phyloP scores from a whole-genome alignment of 805 yeast genomes.

The Cyberlindnera americana region DNA sequence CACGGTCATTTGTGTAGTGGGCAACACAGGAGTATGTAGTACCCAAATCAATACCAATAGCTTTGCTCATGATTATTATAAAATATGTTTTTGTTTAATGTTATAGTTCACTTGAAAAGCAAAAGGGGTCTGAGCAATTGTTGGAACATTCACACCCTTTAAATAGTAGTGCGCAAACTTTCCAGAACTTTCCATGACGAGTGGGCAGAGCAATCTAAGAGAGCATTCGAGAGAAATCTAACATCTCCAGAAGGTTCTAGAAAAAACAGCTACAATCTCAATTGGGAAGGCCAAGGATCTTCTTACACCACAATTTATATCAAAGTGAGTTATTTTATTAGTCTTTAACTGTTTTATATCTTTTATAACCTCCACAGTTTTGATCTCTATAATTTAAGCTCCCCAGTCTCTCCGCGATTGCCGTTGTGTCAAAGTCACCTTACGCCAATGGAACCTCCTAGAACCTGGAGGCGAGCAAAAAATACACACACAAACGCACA shows the following conservation, averaged over 20 bases:
- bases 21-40: slow-evolving; percentile 98
- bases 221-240: slow-evolving; percentile 5
- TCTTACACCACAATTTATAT: background rate
- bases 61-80: slow-evolving; percentile 41
- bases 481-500: background rate
- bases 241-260: slow-evolving; percentile 4
- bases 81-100: slow-evolving; percentile 1
- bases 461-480: background rate
- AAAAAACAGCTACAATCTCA: background rate
- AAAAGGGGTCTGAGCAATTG: background rate
- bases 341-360: background rate
- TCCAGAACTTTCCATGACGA: slow-evolving; percentile 13
- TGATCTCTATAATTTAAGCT: background rate
- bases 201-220: slow-evolving; percentile 9
- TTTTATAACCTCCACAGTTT: too few relatives aligned
- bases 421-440: slow-evolving; percentile 4
- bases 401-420: slow-evolving; percentile 1
- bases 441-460: background rate
- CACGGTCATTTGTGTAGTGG: slow-evolving; percentile 78
- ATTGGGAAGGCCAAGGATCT: too few relatives aligned
- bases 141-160: slow-evolving; percentile 4
- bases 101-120: background rate
- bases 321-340: too few relatives aligned
- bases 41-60: slow-evolving; percentile 90
- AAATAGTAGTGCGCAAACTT: slow-evolving; percentile 5